A percentile compares a stretch with the other conserved stretches of the same genome.
Evolutionary conservation across 202 grass and related monocot species (phyloP).

Genomic region (Saccharum hybrid): DNA sequence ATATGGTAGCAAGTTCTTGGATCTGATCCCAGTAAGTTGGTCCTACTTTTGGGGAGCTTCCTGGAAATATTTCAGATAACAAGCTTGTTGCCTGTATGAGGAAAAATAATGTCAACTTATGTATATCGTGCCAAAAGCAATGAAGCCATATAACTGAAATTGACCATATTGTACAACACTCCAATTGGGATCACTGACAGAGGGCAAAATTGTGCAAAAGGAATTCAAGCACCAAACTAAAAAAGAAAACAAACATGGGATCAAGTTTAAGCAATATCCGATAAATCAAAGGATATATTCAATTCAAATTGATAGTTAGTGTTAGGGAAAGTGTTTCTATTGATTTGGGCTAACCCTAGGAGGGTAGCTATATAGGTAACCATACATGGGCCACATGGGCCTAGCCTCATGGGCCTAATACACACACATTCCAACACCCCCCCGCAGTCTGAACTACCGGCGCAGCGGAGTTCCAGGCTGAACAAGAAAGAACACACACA

Average conservation of each 20-base stretch:
- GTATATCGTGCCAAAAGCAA: conserved; percentile 22
- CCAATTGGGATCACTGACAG: conserved; percentile 16
- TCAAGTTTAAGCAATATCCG: not conserved
- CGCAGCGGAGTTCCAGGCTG: too few relatives aligned
- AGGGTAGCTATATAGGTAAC: too few relatives aligned
- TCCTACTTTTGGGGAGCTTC: conserved; percentile 71
- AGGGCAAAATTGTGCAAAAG: conserved; percentile 30
- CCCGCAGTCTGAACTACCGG: too few relatives aligned
- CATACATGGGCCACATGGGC: too few relatives aligned
- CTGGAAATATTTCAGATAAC: conserved; percentile 86
- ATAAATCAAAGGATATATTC: not conserved
- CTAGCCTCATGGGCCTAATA: too few relatives aligned
- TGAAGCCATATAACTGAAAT: conserved; percentile 10
- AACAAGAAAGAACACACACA: too few relatives aligned
- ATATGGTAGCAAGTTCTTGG: conserved; percentile 89
- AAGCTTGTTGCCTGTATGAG: conserved; percentile 64
- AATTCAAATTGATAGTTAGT: conserved; percentile 7
- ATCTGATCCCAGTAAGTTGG: conserved; percentile 94
- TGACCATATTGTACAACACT: conserved; percentile 1
- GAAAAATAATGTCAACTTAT: conserved; percentile 35
- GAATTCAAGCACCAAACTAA: conserved; percentile 27
- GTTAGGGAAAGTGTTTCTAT: too few relatives aligned
- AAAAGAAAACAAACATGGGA: conserved; percentile 19
- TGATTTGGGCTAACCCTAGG: too few relatives aligned
- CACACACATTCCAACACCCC: too few relatives aligned